Percentiles rank a stretch among this genome's conserved stretches.
These are phyloP conservation scores for Botrytis squamosa DNA, from an alignment of 2,329 filamentous ascomycete genomes.

Conservation along the genomic window DNA sequence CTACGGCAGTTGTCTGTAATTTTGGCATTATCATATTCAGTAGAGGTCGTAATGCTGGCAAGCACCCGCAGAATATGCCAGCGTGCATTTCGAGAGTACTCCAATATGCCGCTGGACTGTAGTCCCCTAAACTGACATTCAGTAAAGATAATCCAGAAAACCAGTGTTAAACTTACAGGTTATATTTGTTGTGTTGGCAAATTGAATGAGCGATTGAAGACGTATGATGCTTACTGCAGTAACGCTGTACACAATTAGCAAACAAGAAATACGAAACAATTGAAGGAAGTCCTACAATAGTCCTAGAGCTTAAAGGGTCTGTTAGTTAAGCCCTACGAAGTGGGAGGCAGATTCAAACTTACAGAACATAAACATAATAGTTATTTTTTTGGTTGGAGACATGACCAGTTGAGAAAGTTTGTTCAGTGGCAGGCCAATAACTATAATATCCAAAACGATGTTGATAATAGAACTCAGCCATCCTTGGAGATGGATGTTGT, in stretches of 20 bases:
- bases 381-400: conserved; percentile 48
- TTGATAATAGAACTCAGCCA: conserved; percentile 53
- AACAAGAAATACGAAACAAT: too few species aligned
- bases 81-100: conserved; percentile 14
- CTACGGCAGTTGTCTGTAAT: background rate
- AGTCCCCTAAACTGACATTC: background rate
- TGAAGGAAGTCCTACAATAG: background rate
- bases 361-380: conserved; percentile 49
- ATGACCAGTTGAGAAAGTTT: conserved; percentile 46
- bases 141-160: background rate
- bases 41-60: background rate
- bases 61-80: conserved; percentile 7
- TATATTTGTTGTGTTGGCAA: background rate
- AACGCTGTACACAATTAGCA: background rate
- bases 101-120: background rate
- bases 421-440: conserved; percentile 51
- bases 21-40: conserved; percentile 1
- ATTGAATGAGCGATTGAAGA: background rate
- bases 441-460: conserved; percentile 52
- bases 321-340: background rate
- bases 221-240: background rate
- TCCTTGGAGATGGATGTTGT: conserved; percentile 48
- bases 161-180: background rate
- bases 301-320: background rate
- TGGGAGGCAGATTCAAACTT: background rate